Evolutionary conservation across 345 rosid genomes (phyloP), one percentile per base, ranked within the genome.

Genomic region (Syzygium aromaticum): DNA sequence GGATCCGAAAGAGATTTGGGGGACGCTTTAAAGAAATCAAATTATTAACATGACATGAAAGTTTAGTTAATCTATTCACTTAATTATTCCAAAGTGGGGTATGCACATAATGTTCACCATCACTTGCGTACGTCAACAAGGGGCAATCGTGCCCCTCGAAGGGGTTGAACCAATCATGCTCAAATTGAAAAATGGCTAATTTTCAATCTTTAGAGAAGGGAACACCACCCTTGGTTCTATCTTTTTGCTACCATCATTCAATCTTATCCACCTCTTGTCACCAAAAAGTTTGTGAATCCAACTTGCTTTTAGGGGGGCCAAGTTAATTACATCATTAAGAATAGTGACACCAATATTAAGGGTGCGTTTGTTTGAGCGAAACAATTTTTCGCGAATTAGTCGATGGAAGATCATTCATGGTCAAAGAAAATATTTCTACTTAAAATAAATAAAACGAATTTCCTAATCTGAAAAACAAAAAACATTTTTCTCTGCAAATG

Each of bases 341-440:
- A 57, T 25, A 57, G 25, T 11, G 82, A 73, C 8, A 61, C 17
- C 38, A 3, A 61, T 14, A n/a, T 3, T 61, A 61, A 61, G 33
- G 73, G 3, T 61, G 33, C 12, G 2, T n/a, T 61, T 13, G 10
- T 61, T 61, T 61, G 73, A n/a, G 30, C 14, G 38, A 28, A 61
- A n/a, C 2, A 3, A 13, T 14, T 61, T 61, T n/a, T 3, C 19
- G 38, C 13, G 8, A n/a, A 61, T 15, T n/a, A 61, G 38, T n/a
- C 1, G n/a, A 61, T 12, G 33, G 2, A 1, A 61, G 14, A 61
- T n/a, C 73, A 12, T n/a, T 2, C 2, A 0, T 0, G 19, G 0
- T n/a, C 13, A 3, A 61, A 61, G 3, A 61, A 61, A 6, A 27
- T 14, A 6, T 61, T n/a, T 0, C 13, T 14, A 9, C 12, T n/a